These are phyloP conservation scores for Colletotrichum nymphaeae DNA, from an alignment of 2,329 filamentous ascomycete genomes.

Conservation along the genomic window DNA sequence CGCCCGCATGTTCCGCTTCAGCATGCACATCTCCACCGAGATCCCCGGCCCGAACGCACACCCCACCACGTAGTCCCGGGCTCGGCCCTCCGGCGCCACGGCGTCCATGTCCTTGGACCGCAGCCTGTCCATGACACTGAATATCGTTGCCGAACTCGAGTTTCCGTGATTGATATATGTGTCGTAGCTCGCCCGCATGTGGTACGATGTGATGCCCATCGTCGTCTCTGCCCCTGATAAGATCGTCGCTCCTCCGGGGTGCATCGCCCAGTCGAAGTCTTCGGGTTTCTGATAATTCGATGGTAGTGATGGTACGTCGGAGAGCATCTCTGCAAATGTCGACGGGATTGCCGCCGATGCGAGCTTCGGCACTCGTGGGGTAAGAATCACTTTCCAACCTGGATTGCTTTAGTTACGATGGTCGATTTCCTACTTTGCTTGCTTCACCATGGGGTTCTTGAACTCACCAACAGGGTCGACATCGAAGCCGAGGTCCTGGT, in stretches of 20 bases:
- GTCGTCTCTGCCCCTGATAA: slow-evolving; percentile 70
- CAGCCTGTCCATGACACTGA: slow-evolving; percentile 73
- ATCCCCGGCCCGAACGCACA: slow-evolving; percentile 79
- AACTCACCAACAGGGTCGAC: slow-evolving; percentile 68
- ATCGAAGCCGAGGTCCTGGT: slow-evolving; percentile 73
- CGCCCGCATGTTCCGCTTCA: slow-evolving; percentile 60
- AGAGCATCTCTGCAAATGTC: slow-evolving; percentile 66
- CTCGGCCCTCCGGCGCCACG: slow-evolving; percentile 60
- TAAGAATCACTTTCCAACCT: slow-evolving; percentile 76
- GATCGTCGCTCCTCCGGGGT: slow-evolving; percentile 76
- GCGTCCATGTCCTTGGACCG: slow-evolving; percentile 70
- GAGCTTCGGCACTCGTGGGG: slow-evolving; percentile 69
- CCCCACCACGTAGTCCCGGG: slow-evolving; percentile 70
- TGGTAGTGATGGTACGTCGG: slow-evolving; percentile 58
- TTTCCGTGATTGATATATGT: slow-evolving; percentile 77
- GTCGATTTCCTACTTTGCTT: not conserved
- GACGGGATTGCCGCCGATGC: slow-evolving; percentile 62
- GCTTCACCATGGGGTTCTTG: not conserved
- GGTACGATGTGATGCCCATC: slow-evolving; percentile 69
- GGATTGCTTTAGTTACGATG: slow-evolving; percentile 36
- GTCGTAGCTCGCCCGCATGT: slow-evolving; percentile 77
- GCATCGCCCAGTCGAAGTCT: slow-evolving; percentile 80
- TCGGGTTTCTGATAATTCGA: slow-evolving; percentile 55
- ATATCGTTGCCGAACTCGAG: slow-evolving; percentile 75
- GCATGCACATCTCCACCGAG: slow-evolving; percentile 74